Conservation (phyloP, 768 basidiomycete genomes). For the Pleurotus citrinopileatus region DNA sequence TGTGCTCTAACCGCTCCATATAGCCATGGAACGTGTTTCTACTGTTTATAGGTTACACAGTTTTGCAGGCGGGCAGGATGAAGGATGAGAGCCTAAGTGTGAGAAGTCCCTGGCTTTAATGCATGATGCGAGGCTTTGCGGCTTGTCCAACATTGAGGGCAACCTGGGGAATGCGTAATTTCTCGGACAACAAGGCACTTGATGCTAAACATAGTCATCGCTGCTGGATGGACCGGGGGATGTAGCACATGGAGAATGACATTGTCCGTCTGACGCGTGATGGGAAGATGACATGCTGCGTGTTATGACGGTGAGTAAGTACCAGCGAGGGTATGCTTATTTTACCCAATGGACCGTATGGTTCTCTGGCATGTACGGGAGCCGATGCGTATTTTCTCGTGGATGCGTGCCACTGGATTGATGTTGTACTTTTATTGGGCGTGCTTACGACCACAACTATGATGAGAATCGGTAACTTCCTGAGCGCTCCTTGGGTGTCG, state of each 20-base stretch:
- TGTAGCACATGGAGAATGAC: conserved; percentile 1
- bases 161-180: neutral
- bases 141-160: neutral
- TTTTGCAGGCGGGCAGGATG: neutral
- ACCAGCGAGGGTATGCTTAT: neutral
- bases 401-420: neutral
- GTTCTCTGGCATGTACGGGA: neutral
- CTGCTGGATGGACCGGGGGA: neutral
- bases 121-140: neutral
- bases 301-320: conserved; percentile 1
- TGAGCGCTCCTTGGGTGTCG: conserved; percentile 6
- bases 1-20: neutral
- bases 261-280: conserved; percentile 2
- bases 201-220: neutral
- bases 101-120: neutral
- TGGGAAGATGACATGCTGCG: neutral
- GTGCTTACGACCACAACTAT: neutral
- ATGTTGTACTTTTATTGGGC: too few species aligned
- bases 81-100: neutral
- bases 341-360: neutral
- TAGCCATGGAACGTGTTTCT: conserved; percentile 1
- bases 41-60: neutral
- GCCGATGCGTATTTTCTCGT: neutral
- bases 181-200: neutral
- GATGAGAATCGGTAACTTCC: conserved; percentile 1